Percentiles rank a stretch among this genome's conserved stretches.
Conservation (phyloP, 306 rosid species). For the Casuarina glauca region DNA sequence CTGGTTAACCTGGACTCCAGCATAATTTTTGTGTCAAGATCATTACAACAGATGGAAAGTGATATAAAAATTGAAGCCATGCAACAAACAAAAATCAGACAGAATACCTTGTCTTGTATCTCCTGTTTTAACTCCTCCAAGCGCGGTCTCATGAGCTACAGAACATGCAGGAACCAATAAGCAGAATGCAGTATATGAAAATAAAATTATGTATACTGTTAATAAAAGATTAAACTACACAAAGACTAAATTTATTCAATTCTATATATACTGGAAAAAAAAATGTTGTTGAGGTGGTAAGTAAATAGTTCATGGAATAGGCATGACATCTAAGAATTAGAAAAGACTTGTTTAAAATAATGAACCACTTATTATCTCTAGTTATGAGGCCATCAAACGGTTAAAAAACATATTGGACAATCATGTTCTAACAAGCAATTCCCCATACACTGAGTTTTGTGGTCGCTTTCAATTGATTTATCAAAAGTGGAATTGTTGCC, state of each 20-base stretch:
- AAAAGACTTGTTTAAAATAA: neutral
- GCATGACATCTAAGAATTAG: neutral
- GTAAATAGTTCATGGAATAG: neutral
- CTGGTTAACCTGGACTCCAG: neutral
- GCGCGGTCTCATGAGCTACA: slow-evolving; percentile 76
- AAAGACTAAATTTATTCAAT: neutral
- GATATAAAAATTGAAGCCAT: slow-evolving; percentile 17
- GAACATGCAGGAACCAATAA: slow-evolving; percentile 24
- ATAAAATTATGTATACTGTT: neutral
- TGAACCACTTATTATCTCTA: neutral
- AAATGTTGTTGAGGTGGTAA: neutral
- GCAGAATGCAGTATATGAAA: slow-evolving; percentile 1
- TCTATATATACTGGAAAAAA: neutral
- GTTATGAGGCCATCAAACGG: neutral
- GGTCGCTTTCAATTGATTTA: slow-evolving; percentile 80
- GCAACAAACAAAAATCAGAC: slow-evolving; percentile 19
- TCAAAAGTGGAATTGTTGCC: slow-evolving; percentile 61
- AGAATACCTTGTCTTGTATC: slow-evolving; percentile 62
- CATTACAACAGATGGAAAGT: neutral
- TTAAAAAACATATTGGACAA: neutral
- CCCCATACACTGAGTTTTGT: slow-evolving; percentile 70
- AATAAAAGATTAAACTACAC: neutral
- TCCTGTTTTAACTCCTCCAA: slow-evolving; percentile 56
- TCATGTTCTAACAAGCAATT: slow-evolving; percentile 19
- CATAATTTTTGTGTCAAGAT: slow-evolving; percentile 4